These are phyloP conservation scores for Cutaneotrichosporon cyanovorans DNA, from an alignment of 1,284 basidiomycete genomes.

Conservation along the genomic window DNA sequence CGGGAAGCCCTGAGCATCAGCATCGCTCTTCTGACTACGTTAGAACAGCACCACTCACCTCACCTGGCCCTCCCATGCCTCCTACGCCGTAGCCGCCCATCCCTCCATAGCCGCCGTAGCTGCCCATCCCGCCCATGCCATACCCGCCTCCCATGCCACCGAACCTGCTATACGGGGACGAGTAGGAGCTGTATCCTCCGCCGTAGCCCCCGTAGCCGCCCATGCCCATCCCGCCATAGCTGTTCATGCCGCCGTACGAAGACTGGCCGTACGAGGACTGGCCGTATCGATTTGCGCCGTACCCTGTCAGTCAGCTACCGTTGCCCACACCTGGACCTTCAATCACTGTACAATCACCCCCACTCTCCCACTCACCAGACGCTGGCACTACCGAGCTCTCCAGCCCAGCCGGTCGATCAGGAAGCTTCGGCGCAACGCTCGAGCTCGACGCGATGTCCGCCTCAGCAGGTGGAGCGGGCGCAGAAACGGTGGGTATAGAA, in stretches of 20 bases:
- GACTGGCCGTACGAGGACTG: no score
- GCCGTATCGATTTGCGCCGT: no score
- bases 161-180: constrained; percentile 22
- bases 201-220: constrained; percentile 41
- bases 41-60: constrained; percentile 30
- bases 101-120: constrained; percentile 40
- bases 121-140: constrained; percentile 30
- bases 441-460: constrained; percentile 16
- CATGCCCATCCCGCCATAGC: no score
- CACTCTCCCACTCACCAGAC: constrained; percentile 6
- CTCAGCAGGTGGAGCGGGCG: constrained; percentile 21
- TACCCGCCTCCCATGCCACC: constrained; percentile 40
- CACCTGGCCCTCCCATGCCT: constrained; percentile 48
- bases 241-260: constrained; percentile 9
- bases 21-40: no score
- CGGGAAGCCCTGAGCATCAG: constrained; percentile 43
- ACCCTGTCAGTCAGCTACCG: no score
- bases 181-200: constrained; percentile 32
- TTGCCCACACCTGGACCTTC: no score
- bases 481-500: constrained; percentile 8
- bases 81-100: constrained; percentile 51
- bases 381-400: constrained; percentile 8
- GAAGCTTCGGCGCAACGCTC: constrained; percentile 29
- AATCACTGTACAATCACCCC: no score
- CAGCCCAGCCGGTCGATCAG: constrained; percentile 36